Evolutionary conservation across 257 asterid species (phyloP).

Genomic region (Misopates orontium): DNA sequence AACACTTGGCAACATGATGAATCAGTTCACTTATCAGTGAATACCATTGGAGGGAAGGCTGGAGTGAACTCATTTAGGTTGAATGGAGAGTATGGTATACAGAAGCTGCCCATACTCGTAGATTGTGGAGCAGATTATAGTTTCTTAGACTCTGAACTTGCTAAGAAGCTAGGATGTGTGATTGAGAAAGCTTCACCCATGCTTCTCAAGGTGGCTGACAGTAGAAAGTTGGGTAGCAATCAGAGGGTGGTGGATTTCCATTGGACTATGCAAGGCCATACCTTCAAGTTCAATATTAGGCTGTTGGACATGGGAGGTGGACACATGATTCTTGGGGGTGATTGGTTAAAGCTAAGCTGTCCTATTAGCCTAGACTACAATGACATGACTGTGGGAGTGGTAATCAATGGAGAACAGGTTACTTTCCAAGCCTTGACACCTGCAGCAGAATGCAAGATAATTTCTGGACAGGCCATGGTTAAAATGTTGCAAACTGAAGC

Average conservation of each 20-base stretch:
- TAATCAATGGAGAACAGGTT: background rate
- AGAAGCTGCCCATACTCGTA: background rate
- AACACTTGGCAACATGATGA: background rate
- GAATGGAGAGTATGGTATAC: background rate
- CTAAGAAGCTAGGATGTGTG: background rate
- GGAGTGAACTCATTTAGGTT: no score
- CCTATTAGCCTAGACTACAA: background rate
- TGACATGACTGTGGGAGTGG: no score
- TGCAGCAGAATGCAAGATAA: background rate
- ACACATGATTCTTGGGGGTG: background rate
- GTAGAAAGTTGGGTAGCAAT: background rate
- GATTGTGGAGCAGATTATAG: background rate
- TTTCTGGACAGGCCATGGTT: no score
- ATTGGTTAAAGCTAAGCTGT: background rate
- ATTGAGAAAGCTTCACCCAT: background rate
- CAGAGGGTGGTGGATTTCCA: background rate
- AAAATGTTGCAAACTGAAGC: no score
- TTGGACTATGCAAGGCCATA: background rate
- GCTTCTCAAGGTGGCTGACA: background rate
- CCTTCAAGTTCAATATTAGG: background rate
- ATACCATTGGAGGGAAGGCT: no score
- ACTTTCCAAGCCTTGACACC: background rate
- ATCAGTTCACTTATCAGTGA: background rate
- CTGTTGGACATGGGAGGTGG: background rate
- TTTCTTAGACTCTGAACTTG: background rate